Base-by-base conservation (phyloP, 768 basidiomycete species). In the Russula lepida region DNA sequence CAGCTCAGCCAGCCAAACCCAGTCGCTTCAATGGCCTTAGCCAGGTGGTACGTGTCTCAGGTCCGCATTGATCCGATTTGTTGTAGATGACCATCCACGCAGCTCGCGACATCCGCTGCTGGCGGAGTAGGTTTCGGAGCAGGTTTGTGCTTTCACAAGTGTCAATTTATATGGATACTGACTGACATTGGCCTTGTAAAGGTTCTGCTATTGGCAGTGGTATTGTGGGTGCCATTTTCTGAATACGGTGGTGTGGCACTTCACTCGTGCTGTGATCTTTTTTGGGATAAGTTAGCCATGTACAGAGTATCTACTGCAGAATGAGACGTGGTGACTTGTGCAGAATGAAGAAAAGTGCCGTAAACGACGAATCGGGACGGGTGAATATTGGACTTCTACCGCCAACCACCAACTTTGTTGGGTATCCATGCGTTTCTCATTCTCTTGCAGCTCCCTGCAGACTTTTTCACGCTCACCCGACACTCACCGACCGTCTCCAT, bases 91-190 rank as follows among this genome's bases (percentile, higher is more conserved):
- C 21, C 23, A 21, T 27, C 23, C 35, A 46, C 55, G 19, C 54
- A 74, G 68, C 71, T 76, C 70, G 75, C 75, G 6, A 69, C 66
- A 17, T 71, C 76, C 17, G 74, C 76, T 37, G 77, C 72, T 19
- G 86, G 88, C 30, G 89, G 89, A 69, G 82, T 84, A 58, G 88
- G 88, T 0, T 88, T 88, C 65, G 88, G 88, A 67, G 86, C 85
- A 60, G 86, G 86, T 84, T 54, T 54, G 81, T 75, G 15, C 37
- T 56, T 19, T 19, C 46, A 51, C 47, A 6, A 50, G 27, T 9
- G 17, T 32, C 47, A 23, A 35, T 11, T 28, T 8, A 15, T 35
- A 17, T 21, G 19, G 49, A 17, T 39, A 8, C 8, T 28, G n/a
- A 54, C 60, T 60, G 23, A 58, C 33, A 15, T 32, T 52, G 37